Evolutionary conservation across 805 yeast genomes (phyloP).

Genomic region (Yarrowia sp.): DNA sequence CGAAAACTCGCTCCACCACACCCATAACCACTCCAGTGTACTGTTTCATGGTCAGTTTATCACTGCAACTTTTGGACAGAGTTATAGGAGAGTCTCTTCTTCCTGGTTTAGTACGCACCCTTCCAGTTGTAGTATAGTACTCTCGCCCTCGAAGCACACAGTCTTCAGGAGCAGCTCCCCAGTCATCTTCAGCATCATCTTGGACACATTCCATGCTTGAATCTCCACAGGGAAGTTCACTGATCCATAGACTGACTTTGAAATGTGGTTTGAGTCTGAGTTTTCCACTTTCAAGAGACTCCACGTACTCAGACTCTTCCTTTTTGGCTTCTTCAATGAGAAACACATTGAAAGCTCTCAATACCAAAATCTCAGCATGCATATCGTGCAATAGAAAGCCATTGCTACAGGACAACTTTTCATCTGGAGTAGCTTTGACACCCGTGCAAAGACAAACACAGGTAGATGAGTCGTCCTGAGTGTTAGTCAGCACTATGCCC

Average conservation of each 20-base stretch:
- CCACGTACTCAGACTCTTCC: constrained; percentile 24
- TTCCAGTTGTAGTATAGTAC: constrained; percentile 62
- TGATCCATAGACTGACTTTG: constrained; percentile 57
- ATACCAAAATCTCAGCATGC: constrained; percentile 85
- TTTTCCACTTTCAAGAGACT: constrained; percentile 22
- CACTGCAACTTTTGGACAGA: constrained; percentile 86
- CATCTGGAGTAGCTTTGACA: constrained; percentile 75
- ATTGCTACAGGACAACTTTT: constrained; percentile 52
- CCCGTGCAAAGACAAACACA: constrained; percentile 75
- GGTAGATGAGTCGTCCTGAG: constrained; percentile 43
- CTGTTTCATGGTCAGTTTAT: constrained; percentile 75
- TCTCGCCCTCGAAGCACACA: constrained; percentile 66
- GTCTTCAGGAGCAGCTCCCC: constrained; percentile 42
- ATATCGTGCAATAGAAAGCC: constrained; percentile 82
- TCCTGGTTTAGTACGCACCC: constrained; percentile 93
- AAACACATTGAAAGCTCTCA: constrained; percentile 72
- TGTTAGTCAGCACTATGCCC: constrained; percentile 59
- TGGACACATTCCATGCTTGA: constrained; percentile 65
- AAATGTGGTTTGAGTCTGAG: constrained; percentile 57
- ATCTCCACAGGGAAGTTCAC: constrained; percentile 90
- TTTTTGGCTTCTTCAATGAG: constrained; percentile 58
- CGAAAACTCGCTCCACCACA: constrained; percentile 44
- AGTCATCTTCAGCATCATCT: constrained; percentile 43
- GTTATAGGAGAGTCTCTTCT: constrained; percentile 76
- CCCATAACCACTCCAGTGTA: constrained; percentile 49